A percentile compares a stretch with the other conserved stretches of the same genome.
Evolutionary conservation across 768 basidiomycete species (phyloP).

Genomic region (Tremella mesenterica): DNA sequence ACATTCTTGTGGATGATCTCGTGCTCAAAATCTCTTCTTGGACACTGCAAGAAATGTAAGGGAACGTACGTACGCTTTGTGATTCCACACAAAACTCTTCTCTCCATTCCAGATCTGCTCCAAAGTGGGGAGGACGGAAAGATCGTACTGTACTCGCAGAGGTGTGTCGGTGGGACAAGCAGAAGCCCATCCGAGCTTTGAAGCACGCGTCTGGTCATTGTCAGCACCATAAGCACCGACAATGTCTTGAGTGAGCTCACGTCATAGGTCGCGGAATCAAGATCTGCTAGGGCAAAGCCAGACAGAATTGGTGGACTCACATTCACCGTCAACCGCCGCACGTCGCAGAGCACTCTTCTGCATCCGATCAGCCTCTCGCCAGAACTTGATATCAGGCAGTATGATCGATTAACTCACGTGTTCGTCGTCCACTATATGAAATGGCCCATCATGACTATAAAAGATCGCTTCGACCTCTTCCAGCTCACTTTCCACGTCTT

Average conservation of each 20-base stretch:
- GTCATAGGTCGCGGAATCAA: slow-evolving; percentile 31
- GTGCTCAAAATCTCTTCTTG: no score
- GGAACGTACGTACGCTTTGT: slow-evolving; percentile 31
- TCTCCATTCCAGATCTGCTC: slow-evolving; percentile 20
- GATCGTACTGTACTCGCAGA: slow-evolving; percentile 27
- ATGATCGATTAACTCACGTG: slow-evolving; percentile 26
- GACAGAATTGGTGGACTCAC: slow-evolving; percentile 12
- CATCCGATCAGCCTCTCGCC: neutral
- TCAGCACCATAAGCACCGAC: no score
- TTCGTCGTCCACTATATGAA: slow-evolving; percentile 40
- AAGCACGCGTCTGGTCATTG: no score
- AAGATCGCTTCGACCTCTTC: slow-evolving; percentile 32
- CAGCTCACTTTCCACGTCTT: slow-evolving; percentile 24
- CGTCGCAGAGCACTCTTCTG: slow-evolving; percentile 37
- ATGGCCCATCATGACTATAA: slow-evolving; percentile 40
- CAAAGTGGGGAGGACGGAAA: slow-evolving; percentile 17
- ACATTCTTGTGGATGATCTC: no score
- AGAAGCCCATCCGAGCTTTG: slow-evolving; percentile 39
- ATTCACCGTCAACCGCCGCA: slow-evolving; percentile 34
- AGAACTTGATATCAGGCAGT: neutral
- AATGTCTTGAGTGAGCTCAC: slow-evolving; percentile 11
- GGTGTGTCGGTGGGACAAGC: slow-evolving; percentile 41
- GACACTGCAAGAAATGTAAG: no score
- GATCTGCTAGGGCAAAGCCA: no score
- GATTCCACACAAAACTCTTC: slow-evolving; percentile 42